phyloP scores from a whole-genome alignment of 805 yeast genomes.

The Schizosaccharomyces cryophilus region DNA sequence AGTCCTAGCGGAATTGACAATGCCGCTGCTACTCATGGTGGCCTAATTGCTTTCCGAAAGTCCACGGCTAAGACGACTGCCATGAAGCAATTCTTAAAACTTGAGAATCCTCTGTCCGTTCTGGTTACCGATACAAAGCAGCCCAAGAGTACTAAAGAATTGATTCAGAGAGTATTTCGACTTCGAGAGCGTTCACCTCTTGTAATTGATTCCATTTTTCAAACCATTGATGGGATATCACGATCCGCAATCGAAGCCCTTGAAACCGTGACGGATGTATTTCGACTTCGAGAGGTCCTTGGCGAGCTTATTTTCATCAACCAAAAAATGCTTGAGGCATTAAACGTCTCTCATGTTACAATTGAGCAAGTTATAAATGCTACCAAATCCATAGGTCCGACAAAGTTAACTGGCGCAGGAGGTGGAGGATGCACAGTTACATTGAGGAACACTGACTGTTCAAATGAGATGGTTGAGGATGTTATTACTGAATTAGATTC shows the following conservation, averaged over 20 bases:
- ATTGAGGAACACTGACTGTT: conserved; percentile 25
- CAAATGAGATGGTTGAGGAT: conserved; percentile 15
- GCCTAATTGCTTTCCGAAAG: conserved; percentile 77
- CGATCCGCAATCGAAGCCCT: conserved; percentile 45
- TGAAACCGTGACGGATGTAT: conserved; percentile 16
- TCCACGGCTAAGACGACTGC: conserved; percentile 5
- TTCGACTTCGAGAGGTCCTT: conserved; percentile 15
- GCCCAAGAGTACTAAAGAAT: conserved; percentile 67
- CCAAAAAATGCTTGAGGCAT: conserved; percentile 62
- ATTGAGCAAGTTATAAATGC: conserved; percentile 47
- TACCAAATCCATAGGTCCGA: conserved; percentile 55
- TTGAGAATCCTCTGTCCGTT: conserved; percentile 31
- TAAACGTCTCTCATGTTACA: conserved; percentile 87
- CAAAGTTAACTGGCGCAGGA: conserved; percentile 94
- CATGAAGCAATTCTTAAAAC: conserved; percentile 5
- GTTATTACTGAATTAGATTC: conserved; percentile 17
- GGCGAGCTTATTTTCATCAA: conserved; percentile 49
- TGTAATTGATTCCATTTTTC: conserved; percentile 33
- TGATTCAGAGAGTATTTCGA: conserved; percentile 53
- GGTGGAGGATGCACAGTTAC: conserved; percentile 98
- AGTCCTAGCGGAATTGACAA: conserved; percentile 93
- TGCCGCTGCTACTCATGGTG: conserved; percentile 87
- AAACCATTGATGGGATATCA: conserved; percentile 53
- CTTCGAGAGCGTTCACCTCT: conserved; percentile 29
- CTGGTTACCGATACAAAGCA: conserved; percentile 62